Conservation (phyloP, 768 basidiomycete species). For the Auriculariales sp. region DNA sequence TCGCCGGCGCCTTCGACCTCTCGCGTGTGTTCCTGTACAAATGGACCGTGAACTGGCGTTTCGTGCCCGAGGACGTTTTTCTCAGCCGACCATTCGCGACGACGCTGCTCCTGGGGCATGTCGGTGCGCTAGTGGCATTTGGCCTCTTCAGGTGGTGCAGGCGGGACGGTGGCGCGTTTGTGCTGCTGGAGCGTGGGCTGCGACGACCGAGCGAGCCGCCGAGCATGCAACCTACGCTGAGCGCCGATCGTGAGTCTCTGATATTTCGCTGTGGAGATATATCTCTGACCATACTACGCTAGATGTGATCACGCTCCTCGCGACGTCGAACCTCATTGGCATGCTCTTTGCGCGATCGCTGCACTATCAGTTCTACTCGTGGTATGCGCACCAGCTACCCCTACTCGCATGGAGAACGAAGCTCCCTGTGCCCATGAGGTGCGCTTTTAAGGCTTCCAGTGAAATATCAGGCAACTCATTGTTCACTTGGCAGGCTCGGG, state of each 20-base stretch:
- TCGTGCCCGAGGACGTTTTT: slow-evolving; percentile 66
- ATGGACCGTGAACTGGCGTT: slow-evolving; percentile 98
- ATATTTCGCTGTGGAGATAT: not conserved
- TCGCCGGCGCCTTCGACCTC: slow-evolving; percentile 71
- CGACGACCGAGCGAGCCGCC: slow-evolving; percentile 36
- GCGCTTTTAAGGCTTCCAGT: slow-evolving; percentile 13
- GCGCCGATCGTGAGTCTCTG: slow-evolving; percentile 47
- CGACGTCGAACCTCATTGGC: slow-evolving; percentile 86
- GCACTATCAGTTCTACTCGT: slow-evolving; percentile 97
- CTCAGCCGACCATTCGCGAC: slow-evolving; percentile 45
- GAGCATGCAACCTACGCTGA: slow-evolving; percentile 24
- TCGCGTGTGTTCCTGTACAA: slow-evolving; percentile 80
- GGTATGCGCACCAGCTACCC: slow-evolving; percentile 89
- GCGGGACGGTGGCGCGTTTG: slow-evolving; percentile 49
- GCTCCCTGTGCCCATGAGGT: slow-evolving; percentile 52
- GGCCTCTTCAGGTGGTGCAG: slow-evolving; percentile 66
- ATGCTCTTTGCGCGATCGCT: slow-evolving; percentile 85
- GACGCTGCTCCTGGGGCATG: slow-evolving; percentile 52
- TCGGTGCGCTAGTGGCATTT: slow-evolving; percentile 43
- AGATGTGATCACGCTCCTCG: slow-evolving; percentile 73
- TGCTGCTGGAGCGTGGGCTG: slow-evolving; percentile 40
- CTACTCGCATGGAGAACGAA: slow-evolving; percentile 64
- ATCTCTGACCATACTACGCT: slow-evolving; percentile 5
- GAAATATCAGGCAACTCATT: slow-evolving; percentile 5
- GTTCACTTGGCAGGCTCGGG: slow-evolving; percentile 29